Base-by-base conservation (phyloP, 352 stramenopile species). In the Phytophthora pinifolia region DNA sequence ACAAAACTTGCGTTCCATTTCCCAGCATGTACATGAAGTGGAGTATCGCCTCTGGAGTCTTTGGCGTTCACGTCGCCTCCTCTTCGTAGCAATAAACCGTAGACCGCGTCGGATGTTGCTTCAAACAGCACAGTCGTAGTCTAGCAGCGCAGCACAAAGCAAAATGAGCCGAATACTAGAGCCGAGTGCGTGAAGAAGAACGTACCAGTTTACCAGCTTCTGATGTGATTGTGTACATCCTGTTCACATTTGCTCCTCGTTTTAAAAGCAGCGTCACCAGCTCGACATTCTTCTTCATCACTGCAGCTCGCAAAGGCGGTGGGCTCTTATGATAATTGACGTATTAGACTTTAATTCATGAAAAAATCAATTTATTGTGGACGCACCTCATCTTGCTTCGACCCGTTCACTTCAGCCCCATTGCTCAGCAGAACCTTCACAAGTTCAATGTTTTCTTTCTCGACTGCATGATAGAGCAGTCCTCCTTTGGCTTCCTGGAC, bases 351-450 rank as follows among this genome's bases (percentile, higher is more conserved):
- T 27, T 27, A 3, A 6, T 27, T 20, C 27, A 6, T 6, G 17
- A 27, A 27, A 27, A 3, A 3, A 27, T 27, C 22, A 27, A 27
- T 27, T 27, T 3, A 27, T 27, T 27, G 22, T 27, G 20, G 20
- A 6, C 41, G 2, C 15, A 65, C 60, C 54, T 70, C 62, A 6
- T 70, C 62, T 36, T 70, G 55, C 13, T 70, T 70, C 8, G 62
- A 65, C 1, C 56, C 56, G 20, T 70, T 70, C 29, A 66, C 62
- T 46, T 70, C 62, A 25, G 62, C 62, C 17, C 62, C 62, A 36
- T 70, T 65, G 2, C 62, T 37, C 31, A 70, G 14, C 22, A 70
- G 58, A 51, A 70, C 50, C 13, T 70, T 70, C n/a, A 66, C 62
- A 14, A 70, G 22, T 4, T 70, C 62, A 14, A 66, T 27, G 18